phyloP scores from a whole-genome alignment of 2,329 filamentous ascomycete species.

The Fusarium sp. region DNA sequence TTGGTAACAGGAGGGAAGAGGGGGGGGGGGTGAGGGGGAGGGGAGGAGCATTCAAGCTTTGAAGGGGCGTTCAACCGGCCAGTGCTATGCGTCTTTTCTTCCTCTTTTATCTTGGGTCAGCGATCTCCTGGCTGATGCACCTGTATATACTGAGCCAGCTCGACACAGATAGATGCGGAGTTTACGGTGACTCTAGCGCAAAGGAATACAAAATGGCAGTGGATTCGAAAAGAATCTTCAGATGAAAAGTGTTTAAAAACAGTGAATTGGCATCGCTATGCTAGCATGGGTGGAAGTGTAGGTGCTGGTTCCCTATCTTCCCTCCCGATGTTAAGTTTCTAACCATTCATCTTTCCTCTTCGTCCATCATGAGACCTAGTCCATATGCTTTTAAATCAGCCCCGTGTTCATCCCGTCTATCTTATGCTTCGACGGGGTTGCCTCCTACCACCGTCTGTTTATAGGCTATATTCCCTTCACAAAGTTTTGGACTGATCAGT shows the following conservation, averaged over 20 bases:
- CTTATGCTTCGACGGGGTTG: background rate
- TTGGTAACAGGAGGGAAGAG: no score
- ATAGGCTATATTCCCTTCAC: background rate
- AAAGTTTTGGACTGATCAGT: constrained; percentile 1
- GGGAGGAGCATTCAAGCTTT: constrained; percentile 25
- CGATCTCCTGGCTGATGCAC: constrained; percentile 9
- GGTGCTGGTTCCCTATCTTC: constrained; percentile 30
- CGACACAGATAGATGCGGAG: constrained; percentile 30
- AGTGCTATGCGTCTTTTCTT: constrained; percentile 20
- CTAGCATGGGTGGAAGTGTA: constrained; percentile 20
- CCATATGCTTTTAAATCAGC: background rate
- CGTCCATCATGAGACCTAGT: background rate
- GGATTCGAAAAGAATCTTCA: background rate
- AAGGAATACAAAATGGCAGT: constrained; percentile 19
- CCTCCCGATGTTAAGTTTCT: background rate
- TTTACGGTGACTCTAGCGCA: constrained; percentile 12
- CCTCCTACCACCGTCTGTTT: background rate
- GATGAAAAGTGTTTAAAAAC: background rate
- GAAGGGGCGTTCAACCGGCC: constrained; percentile 43
- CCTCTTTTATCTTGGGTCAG: constrained; percentile 17
- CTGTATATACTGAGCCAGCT: constrained; percentile 33
- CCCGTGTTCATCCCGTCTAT: background rate
- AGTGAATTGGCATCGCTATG: constrained; percentile 25
- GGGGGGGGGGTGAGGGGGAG: no score
- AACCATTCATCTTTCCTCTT: constrained; percentile 3